Conservation (phyloP, 2,329 filamentous ascomycete genomes). For the Plectosphaerella sp. region DNA sequence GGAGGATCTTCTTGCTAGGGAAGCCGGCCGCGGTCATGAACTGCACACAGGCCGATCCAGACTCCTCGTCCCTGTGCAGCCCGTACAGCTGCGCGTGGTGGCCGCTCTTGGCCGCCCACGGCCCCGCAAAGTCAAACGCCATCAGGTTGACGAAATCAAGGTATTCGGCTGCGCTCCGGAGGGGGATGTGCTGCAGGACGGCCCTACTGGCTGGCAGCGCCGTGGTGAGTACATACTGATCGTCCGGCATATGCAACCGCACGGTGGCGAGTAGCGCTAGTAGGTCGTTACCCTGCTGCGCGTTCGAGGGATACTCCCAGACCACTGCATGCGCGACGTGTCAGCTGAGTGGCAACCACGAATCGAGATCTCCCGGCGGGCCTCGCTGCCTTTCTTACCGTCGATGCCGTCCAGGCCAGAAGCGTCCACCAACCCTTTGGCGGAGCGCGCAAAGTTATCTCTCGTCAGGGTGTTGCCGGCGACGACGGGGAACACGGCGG, state of each 20-base stretch:
- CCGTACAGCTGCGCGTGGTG: constrained; percentile 74
- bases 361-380: background rate
- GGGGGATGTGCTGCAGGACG: constrained; percentile 65
- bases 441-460: constrained; percentile 67
- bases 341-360: background rate
- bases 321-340: constrained; percentile 50
- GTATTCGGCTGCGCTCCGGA: constrained; percentile 56
- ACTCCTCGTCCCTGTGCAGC: constrained; percentile 55
- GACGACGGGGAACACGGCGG: constrained; percentile 63
- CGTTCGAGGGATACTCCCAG: constrained; percentile 71
- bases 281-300: constrained; percentile 65
- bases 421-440: constrained; percentile 61
- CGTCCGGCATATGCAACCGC: constrained; percentile 62
- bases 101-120: constrained; percentile 63
- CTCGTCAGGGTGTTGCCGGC: constrained; percentile 56
- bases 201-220: constrained; percentile 65
- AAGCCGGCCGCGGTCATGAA: constrained; percentile 65
- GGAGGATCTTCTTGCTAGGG: constrained; percentile 64
- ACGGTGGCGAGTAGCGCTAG: constrained; percentile 62
- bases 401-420: constrained; percentile 63
- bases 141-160: constrained; percentile 75
- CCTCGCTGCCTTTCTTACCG: constrained; percentile 40
- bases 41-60: constrained; percentile 61
- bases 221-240: constrained; percentile 65
- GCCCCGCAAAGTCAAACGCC: constrained; percentile 74